These are phyloP conservation scores for Solanum gandarillasii DNA, from an alignment of 257 asterid species.

Conservation along the genomic window DNA sequence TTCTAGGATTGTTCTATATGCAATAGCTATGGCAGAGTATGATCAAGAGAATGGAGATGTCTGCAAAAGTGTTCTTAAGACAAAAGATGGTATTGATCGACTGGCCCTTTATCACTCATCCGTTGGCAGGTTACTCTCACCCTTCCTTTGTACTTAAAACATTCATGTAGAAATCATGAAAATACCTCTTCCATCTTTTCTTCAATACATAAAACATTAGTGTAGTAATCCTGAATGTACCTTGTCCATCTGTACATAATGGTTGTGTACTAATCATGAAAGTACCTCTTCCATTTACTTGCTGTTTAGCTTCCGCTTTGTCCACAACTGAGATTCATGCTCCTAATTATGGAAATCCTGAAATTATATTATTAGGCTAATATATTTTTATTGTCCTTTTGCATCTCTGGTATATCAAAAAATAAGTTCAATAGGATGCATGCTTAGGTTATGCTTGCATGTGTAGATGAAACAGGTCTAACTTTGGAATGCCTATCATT, in stretches of 20 bases:
- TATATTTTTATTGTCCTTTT: neutral
- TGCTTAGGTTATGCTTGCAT: neutral
- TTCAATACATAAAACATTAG: neutral
- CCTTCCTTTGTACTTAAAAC: neutral
- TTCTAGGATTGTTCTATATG: conserved; percentile 68
- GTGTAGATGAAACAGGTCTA: neutral
- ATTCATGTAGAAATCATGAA: neutral
- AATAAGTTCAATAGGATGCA: neutral
- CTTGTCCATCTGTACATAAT: neutral
- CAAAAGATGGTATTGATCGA: conserved; percentile 56
- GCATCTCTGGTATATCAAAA: neutral
- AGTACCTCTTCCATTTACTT: neutral
- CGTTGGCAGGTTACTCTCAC: conserved; percentile 58
- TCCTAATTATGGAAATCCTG: neutral
- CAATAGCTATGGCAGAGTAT: conserved; percentile 64
- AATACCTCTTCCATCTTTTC: neutral
- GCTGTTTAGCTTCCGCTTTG: neutral
- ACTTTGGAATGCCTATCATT: neutral
- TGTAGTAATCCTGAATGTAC: neutral
- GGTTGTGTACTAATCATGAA: neutral
- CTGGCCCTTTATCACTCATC: conserved; percentile 75
- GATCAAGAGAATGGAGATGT: conserved; percentile 51
- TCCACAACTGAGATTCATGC: neutral
- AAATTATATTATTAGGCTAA: neutral
- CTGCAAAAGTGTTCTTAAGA: conserved; percentile 46